A percentile compares a stretch with the other conserved stretches of the same genome.
These are phyloP conservation scores for Aspergillus eucalypticola DNA, from an alignment of 2,329 filamentous ascomycete species.

Conservation along the genomic window DNA sequence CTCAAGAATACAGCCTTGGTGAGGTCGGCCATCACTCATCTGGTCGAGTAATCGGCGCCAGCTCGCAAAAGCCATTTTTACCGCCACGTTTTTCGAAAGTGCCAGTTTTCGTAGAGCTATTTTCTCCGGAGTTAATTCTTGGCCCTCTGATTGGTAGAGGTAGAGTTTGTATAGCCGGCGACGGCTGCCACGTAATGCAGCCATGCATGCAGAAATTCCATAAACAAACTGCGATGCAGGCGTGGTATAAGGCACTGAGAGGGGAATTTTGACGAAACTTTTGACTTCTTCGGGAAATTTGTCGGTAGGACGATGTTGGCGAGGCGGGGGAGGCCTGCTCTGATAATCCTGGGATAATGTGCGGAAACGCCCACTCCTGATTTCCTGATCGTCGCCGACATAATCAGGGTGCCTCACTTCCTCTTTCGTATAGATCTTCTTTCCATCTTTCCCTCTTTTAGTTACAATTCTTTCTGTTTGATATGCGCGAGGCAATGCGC, in stretches of 20 bases:
- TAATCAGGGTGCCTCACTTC: neutral
- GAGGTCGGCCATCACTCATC: slow-evolving; percentile 77
- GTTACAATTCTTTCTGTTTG: slow-evolving; percentile 8
- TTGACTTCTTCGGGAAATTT: slow-evolving; percentile 35
- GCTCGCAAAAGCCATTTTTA: slow-evolving; percentile 61
- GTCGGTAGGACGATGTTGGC: slow-evolving; percentile 12
- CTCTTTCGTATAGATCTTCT: too few species aligned
- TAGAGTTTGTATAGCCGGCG: slow-evolving; percentile 85
- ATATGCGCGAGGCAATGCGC: slow-evolving; percentile 25
- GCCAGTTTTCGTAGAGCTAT: slow-evolving; percentile 42
- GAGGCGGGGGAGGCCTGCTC: neutral
- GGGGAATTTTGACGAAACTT: slow-evolving; percentile 38
- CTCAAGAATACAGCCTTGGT: slow-evolving; percentile 89
- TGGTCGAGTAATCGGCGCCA: slow-evolving; percentile 75
- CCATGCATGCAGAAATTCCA: slow-evolving; percentile 75
- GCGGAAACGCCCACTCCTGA: neutral
- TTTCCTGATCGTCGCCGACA: too few species aligned
- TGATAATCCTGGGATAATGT: neutral
- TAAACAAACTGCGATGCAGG: slow-evolving; percentile 91
- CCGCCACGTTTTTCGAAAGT: slow-evolving; percentile 49
- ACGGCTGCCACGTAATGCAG: slow-evolving; percentile 68
- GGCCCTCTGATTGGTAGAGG: slow-evolving; percentile 63
- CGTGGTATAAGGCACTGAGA: slow-evolving; percentile 69
- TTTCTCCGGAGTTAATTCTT: slow-evolving; percentile 47
- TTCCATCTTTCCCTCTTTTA: too few species aligned